Percentiles rank a stretch among this genome's conserved stretches.
These are phyloP conservation scores for Lachancea meyersii DNA, from an alignment of 805 yeast genomes.

Conservation along the genomic window DNA sequence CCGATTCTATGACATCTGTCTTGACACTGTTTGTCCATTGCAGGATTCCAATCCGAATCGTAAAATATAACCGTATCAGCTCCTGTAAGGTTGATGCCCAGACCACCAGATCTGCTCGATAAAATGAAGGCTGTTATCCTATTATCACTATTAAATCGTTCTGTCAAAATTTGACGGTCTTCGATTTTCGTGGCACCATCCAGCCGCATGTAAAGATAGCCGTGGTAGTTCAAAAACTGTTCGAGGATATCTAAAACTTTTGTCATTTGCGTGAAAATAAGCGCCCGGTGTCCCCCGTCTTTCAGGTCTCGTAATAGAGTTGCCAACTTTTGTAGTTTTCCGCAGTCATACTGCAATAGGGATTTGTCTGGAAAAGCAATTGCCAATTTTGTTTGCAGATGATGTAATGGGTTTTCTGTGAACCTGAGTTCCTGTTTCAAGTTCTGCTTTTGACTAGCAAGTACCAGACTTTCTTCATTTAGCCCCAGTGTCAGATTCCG, in stretches of 20 bases:
- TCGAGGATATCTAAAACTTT: constrained; percentile 90
- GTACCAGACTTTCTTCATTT: constrained; percentile 21
- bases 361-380: constrained; percentile 96
- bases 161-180: constrained; percentile 91
- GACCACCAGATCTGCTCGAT: constrained; percentile 95
- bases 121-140: constrained; percentile 84
- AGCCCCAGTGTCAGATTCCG: constrained; percentile 35
- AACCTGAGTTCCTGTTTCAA: constrained; percentile 11
- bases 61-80: constrained; percentile 98
- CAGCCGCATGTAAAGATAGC: constrained; percentile 86
- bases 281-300: constrained; percentile 85
- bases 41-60: constrained; percentile 99
- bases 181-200: constrained; percentile 98
- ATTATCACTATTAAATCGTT: constrained; percentile 81
- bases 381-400: constrained; percentile 76
- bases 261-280: constrained; percentile 97
- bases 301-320: constrained; percentile 66
- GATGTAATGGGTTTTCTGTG: constrained; percentile 57
- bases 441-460: constrained; percentile 27
- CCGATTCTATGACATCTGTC: constrained; percentile 99
- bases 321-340: constrained; percentile 85
- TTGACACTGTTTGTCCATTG: constrained; percentile 98
- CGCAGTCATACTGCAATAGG: constrained; percentile 89
- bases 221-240: constrained; percentile 88
- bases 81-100: constrained; percentile 95